Base-by-base conservation (phyloP, 1,139 yeast species). In the Blastobotrys indianensis region DNA sequence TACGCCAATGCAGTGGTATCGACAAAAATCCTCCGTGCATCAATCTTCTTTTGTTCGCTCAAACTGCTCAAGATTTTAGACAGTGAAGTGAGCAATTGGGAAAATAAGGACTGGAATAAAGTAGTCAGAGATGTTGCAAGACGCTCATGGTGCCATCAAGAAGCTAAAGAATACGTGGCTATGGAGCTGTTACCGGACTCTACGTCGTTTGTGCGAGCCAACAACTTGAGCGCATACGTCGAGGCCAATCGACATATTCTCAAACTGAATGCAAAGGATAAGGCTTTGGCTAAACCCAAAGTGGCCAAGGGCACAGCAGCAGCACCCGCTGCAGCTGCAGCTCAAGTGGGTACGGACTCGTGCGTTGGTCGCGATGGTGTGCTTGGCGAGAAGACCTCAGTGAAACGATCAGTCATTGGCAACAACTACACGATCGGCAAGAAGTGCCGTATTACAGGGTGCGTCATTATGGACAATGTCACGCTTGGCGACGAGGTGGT, bases 271-370 rank as follows among this genome's bases (percentile, higher is more conserved):
- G 68, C 69, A 10, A 55, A 57, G 42, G 47, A 39, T 12, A 42
- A 47, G 32, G 57, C 51, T 20, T 45, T 48, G 15, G 51, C 50
- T 30, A 31, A 49, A 34, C 42, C 52, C 12, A 49, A 47, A 15
- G 42, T 51, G 35, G 35, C 51, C 4, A 49, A 55, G 32, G 42
- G 37, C 31, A 64, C 66, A 15, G 61, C 66, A 35, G 64, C 68
- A 5, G 71, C 69, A 32, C 67, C 68, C n/a, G 66, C 72, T 32
- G 81, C 82, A 54, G 68, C 74, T n/a, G 75, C 78, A 9, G 90
- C 96, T 1, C 82, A 85, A 20, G 79, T 92, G 32, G 97, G 98
- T 45, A 80, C 82, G 11, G 98, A 94, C 64, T 86, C 96, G 0
- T 66, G 82, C 41, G 79, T 86, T 3, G 94, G 88, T 11, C 68